Evolutionary conservation across 78 protist species (phyloP).

Genomic region (Dictyostelium firmibasis): DNA sequence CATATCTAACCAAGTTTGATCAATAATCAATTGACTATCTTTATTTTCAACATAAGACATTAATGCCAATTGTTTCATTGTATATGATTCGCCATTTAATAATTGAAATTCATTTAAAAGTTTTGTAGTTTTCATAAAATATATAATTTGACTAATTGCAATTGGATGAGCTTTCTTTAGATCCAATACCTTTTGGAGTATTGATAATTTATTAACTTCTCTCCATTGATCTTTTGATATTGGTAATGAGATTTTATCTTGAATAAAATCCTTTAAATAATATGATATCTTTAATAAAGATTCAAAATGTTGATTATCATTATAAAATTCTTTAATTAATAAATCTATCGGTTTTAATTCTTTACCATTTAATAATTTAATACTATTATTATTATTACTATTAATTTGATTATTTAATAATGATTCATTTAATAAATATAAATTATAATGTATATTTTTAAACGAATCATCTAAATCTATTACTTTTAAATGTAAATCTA

Average conservation of each 20-base stretch:
- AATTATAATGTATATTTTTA: not conserved
- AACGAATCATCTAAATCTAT: not conserved
- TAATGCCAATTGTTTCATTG: not conserved
- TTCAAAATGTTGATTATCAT: not conserved
- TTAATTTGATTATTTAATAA: too few relatives aligned
- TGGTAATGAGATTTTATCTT: not conserved
- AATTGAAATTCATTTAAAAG: not conserved
- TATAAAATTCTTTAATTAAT: not conserved
- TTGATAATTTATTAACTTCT: not conserved
- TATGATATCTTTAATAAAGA: not conserved
- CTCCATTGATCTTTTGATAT: not conserved
- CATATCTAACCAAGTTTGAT: not conserved
- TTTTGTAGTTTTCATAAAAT: not conserved
- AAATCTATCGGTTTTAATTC: not conserved
- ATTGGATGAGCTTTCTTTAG: not conserved
- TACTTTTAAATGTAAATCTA: not conserved
- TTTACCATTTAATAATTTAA: not conserved
- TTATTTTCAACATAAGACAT: not conserved
- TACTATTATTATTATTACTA: not conserved
- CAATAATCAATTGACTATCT: not conserved
- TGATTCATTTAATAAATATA: not conserved
- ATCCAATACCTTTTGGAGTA: not conserved
- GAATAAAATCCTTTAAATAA: not conserved
- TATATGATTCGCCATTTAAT: not conserved
- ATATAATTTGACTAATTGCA: not conserved